A percentile compares a stretch with the other conserved stretches of the same genome.
These are phyloP conservation scores for Calonectria pteridis DNA, from an alignment of 2,329 filamentous ascomycete genomes.

Conservation along the genomic window DNA sequence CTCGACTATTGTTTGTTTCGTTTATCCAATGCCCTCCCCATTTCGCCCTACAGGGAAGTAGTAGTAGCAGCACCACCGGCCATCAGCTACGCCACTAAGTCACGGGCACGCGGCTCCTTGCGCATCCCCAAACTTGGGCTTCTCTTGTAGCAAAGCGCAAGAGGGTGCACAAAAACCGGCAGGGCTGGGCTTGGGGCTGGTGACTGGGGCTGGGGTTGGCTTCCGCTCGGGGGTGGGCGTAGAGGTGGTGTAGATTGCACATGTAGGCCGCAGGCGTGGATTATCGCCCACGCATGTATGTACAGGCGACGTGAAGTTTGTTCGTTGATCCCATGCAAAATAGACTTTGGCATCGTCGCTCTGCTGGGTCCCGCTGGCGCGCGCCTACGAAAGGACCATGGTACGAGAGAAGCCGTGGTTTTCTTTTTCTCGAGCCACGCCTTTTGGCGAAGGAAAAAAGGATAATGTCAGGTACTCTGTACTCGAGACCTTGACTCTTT, in stretches of 20 bases:
- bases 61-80: too few relatives aligned
- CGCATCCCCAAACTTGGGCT: neutral
- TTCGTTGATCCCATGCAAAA: slow-evolving; percentile 40
- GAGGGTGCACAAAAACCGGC: neutral
- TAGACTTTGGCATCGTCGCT: slow-evolving; percentile 43
- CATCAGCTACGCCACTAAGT: slow-evolving; percentile 11
- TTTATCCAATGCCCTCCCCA: neutral
- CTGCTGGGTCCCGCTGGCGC: slow-evolving; percentile 28
- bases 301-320: slow-evolving; percentile 31
- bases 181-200: slow-evolving; percentile 13
- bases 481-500: slow-evolving; percentile 15
- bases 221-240: neutral
- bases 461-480: slow-evolving; percentile 12
- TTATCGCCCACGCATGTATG: slow-evolving; percentile 22
- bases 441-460: slow-evolving; percentile 2
- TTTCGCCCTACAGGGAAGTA: neutral
- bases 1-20: slow-evolving; percentile 17
- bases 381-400: slow-evolving; percentile 23
- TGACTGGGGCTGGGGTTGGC: neutral
- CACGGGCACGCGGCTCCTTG: slow-evolving; percentile 7
- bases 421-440: slow-evolving; percentile 11
- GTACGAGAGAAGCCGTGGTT: slow-evolving; percentile 33
- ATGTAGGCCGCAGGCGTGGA: slow-evolving; percentile 18
- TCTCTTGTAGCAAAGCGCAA: neutral
- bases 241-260: neutral